Evolutionary conservation across 1,139 yeast species (phyloP).

Genomic region (Magnusiomyces paraingens): DNA sequence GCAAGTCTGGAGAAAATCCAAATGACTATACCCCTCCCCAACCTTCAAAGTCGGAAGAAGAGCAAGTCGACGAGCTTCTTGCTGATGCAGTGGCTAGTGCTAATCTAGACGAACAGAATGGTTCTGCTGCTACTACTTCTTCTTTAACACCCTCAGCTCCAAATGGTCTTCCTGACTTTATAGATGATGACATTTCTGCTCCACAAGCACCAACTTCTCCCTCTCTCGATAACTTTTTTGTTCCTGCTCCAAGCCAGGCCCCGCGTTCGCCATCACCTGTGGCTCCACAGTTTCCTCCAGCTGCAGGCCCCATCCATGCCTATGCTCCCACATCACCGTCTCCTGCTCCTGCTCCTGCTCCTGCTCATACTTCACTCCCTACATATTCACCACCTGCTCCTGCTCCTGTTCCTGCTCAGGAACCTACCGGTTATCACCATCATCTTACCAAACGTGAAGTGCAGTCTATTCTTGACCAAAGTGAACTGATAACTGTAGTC

Average conservation of each 20-base stretch:
- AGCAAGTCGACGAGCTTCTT: conserved; percentile 9
- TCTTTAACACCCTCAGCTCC: neutral
- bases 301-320: conserved; percentile 17
- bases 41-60: conserved; percentile 11
- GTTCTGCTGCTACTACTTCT: neutral
- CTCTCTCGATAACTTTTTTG: neutral
- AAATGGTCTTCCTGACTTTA: no score
- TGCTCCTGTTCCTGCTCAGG: conserved; percentile 15
- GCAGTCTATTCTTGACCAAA: conserved; percentile 45
- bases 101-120: neutral
- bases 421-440: conserved; percentile 15
- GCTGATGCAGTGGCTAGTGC: conserved; percentile 7
- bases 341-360: conserved; percentile 12
- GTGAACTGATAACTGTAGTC: conserved; percentile 58
- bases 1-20: conserved; percentile 46
- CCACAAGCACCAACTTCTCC: no score
- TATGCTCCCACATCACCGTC: conserved; percentile 1
- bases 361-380: conserved; percentile 17
- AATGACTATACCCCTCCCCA: conserved; percentile 34
- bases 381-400: conserved; percentile 14
- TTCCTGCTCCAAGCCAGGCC: conserved; percentile 12
- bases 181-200: neutral
- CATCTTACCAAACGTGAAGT: conserved; percentile 42
- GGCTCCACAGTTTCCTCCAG: neutral
- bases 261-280: neutral